Evolutionary conservation across 2,329 filamentous ascomycete species (phyloP).

Genomic region (Chaetomiaceae sp.): DNA sequence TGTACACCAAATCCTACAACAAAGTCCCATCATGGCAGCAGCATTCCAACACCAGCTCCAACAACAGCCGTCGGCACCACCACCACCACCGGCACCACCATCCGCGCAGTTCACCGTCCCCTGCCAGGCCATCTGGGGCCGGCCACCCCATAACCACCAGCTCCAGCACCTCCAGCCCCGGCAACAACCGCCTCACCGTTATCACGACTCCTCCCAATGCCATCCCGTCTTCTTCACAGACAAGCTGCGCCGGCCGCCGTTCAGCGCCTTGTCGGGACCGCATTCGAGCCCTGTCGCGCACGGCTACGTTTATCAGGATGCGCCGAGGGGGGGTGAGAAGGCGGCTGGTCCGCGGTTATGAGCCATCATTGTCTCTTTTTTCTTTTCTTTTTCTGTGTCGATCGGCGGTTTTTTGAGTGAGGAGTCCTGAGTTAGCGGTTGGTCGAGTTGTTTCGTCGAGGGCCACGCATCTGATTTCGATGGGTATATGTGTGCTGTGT

Average conservation of each 20-base stretch:
- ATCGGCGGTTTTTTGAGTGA: too few relatives aligned
- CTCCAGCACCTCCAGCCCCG: constrained; percentile 29
- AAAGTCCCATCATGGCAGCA: constrained; percentile 11
- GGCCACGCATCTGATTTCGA: too few relatives aligned
- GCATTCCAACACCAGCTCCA: constrained; percentile 11
- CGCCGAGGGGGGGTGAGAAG: constrained; percentile 30
- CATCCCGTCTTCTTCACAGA: constrained; percentile 76
- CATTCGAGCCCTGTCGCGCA: constrained; percentile 49
- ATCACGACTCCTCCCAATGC: constrained; percentile 49
- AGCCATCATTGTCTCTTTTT: too few relatives aligned
- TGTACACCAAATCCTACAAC: not conserved
- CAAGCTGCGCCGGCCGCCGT: constrained; percentile 50
- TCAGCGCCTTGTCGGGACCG: constrained; percentile 23
- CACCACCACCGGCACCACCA: not conserved
- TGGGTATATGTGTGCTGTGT: too few relatives aligned
- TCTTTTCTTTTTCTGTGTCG: too few relatives aligned
- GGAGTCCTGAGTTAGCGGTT: too few relatives aligned
- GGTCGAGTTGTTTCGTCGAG: too few relatives aligned
- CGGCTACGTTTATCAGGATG: constrained; percentile 56
- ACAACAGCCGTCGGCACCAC: constrained; percentile 1
- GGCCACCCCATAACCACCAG: constrained; percentile 27
- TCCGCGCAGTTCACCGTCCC: constrained; percentile 11
- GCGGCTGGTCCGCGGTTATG: constrained; percentile 31
- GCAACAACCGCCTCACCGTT: constrained; percentile 9
- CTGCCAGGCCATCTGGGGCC: constrained; percentile 17